These are phyloP conservation scores for Yarrowia divulgata DNA, from an alignment of 805 yeast genomes.

Conservation along the genomic window DNA sequence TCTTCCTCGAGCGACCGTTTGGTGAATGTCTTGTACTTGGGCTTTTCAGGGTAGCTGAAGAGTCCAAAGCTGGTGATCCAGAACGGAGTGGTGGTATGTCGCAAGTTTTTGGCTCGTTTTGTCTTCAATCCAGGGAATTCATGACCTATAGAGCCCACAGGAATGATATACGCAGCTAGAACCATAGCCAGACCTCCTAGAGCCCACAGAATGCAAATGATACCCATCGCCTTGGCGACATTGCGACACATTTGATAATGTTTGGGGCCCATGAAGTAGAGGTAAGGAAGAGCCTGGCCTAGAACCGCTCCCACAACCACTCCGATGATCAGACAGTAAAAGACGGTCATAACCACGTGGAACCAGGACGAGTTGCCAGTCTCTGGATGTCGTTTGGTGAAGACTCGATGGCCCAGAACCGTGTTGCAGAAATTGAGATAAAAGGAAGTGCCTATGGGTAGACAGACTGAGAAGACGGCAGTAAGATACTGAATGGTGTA, in stretches of 20 bases:
- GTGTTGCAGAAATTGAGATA: constrained; percentile 64
- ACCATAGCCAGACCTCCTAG: constrained; percentile 60
- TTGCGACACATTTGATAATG: constrained; percentile 60
- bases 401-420: constrained; percentile 72
- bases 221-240: constrained; percentile 60
- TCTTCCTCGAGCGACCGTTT: not conserved
- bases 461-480: constrained; percentile 66
- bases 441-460: constrained; percentile 65
- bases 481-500: constrained; percentile 56
- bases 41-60: constrained; percentile 12
- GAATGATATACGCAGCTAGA: constrained; percentile 59
- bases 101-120: not conserved
- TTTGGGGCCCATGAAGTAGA: constrained; percentile 58
- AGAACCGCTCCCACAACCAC: constrained; percentile 72
- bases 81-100: constrained; percentile 13
- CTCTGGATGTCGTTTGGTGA: constrained; percentile 80
- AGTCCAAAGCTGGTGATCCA: constrained; percentile 22
- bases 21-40: constrained; percentile 29
- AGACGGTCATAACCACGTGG: constrained; percentile 58
- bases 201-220: constrained; percentile 60
- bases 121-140: constrained; percentile 43
- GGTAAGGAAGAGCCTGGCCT: constrained; percentile 68
- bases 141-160: constrained; percentile 62
- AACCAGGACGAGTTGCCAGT: constrained; percentile 62
- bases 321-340: constrained; percentile 63